Conservation (phyloP, 371 early-diverging fungal species). For the Rhizopus delemar region DNA sequence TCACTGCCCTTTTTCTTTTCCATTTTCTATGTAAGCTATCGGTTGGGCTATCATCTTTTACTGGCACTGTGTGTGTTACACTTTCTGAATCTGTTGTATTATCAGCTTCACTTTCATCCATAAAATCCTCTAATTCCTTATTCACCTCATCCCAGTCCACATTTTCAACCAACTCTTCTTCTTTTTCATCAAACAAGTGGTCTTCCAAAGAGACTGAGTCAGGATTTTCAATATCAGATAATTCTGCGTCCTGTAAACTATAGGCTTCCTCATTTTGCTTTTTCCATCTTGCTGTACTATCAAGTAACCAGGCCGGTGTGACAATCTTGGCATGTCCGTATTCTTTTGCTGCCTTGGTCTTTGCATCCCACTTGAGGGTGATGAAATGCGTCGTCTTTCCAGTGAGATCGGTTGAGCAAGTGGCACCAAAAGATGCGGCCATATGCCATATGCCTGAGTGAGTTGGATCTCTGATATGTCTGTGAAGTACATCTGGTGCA, state of each 20-base stretch:
- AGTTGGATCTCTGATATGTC: conserved; percentile 34
- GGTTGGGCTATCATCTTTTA: conserved; percentile 21
- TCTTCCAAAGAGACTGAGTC: conserved; percentile 34
- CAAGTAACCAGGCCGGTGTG: conserved; percentile 62
- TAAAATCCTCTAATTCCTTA: conserved; percentile 60
- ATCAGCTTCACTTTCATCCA: conserved; percentile 61
- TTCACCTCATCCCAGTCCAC: conserved; percentile 61
- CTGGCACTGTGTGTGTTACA: background rate
- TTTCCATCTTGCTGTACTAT: conserved; percentile 60
- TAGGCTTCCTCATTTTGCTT: conserved; percentile 59
- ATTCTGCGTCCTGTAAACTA: conserved; percentile 31
- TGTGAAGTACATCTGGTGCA: conserved; percentile 20
- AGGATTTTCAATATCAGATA: conserved; percentile 34
- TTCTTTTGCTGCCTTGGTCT: conserved; percentile 58
- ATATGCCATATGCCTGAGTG: conserved; percentile 70
- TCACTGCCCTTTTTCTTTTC: conserved; percentile 5
- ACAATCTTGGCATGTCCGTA: conserved; percentile 49
- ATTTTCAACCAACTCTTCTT: conserved; percentile 48
- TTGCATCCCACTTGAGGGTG: conserved; percentile 54
- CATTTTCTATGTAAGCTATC: conserved; percentile 17
- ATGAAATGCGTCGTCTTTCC: conserved; percentile 74
- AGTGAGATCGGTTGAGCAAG: conserved; percentile 56
- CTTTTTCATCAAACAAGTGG: conserved; percentile 40
- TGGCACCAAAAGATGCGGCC: conserved; percentile 71
- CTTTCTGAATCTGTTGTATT: conserved; percentile 40